phyloP scores from a whole-genome alignment of 2,329 filamentous ascomycete genomes.

The Monosporascus cannonballus region DNA sequence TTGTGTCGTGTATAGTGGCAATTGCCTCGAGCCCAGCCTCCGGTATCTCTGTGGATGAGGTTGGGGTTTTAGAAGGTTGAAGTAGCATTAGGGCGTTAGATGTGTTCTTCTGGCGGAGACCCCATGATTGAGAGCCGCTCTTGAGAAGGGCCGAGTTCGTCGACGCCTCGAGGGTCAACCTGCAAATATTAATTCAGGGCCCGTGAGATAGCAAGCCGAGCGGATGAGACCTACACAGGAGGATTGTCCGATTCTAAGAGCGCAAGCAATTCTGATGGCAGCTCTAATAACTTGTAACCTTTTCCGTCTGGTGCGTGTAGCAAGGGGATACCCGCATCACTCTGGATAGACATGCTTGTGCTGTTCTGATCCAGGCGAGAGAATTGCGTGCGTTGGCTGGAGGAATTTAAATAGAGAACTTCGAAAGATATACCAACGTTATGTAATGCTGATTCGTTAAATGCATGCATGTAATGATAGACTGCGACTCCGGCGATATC shows the following conservation, averaged over 20 bases:
- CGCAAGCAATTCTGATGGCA: slow-evolving; percentile 51
- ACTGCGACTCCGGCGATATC: neutral
- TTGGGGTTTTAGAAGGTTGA: slow-evolving; percentile 20
- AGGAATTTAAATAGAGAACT: no score
- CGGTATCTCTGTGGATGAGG: slow-evolving; percentile 15
- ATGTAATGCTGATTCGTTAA: no score
- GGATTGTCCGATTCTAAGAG: slow-evolving; percentile 48
- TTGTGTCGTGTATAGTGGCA: slow-evolving; percentile 54
- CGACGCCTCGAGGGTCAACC: slow-evolving; percentile 43
- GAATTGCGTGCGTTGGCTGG: no score
- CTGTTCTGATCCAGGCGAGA: neutral
- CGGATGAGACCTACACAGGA: slow-evolving; percentile 39
- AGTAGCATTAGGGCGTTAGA: slow-evolving; percentile 60
- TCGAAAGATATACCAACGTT: no score
- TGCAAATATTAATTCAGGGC: slow-evolving; percentile 15
- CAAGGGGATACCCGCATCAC: slow-evolving; percentile 41
- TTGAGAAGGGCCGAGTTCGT: slow-evolving; percentile 47
- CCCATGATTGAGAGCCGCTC: slow-evolving; percentile 47
- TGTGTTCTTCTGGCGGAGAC: slow-evolving; percentile 59
- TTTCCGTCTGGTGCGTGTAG: slow-evolving; percentile 40
- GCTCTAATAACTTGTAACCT: slow-evolving; percentile 56
- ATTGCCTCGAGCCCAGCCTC: slow-evolving; percentile 40
- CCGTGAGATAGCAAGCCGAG: neutral
- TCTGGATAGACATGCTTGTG: slow-evolving; percentile 39
- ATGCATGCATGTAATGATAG: no score